Evolutionary conservation across 2,329 filamentous ascomycete genomes (phyloP), one percentile per base, ranked within the genome.

Genomic region (Talaromyces sp.): DNA sequence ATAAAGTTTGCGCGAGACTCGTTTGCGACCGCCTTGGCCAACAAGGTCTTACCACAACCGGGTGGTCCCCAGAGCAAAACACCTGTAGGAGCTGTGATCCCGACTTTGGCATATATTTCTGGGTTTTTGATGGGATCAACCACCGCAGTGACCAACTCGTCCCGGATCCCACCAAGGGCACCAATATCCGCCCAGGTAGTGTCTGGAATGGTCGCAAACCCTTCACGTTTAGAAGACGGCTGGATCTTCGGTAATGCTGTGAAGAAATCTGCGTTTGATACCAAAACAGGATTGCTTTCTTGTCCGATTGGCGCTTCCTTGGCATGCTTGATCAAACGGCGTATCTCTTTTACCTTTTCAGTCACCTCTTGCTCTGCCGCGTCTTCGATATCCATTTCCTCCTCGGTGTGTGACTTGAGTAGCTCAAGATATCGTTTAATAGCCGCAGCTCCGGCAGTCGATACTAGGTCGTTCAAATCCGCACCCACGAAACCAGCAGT

Each of bases 1-100:
- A 99, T 99, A 82, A 99, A 99, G 78, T 97, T 98, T 57, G 95
- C 95, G 76, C 94, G 92, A 8, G 91, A 93, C 75, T 97, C 93
- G 76, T 96, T 96, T 63, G 95, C 95, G 4, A 97, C 93, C 3
- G 95, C 95, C 79, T 98, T 97, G 19, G 95, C 95, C 1, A 99
- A 87, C 1, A 99, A 85, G 0, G 95, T 99, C 78, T 99, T 99
- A 71, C 95, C 95, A 76, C 95, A 99, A 7, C 95, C 95, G 0
- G 95, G 95, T 0, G 95, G 95, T 0, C 95, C 95, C 92, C 94
- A 99, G 63, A 99, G 90, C 0, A 99, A 84, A 3, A 97, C 92
- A 16, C 95, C 95, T 0, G 92, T 90, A 0, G 92, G 90, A 0
- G 90, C 88, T 24, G 87, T 88, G 70, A 97, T 90, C 73, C 93